phyloP scores from a whole-genome alignment of 208 protist species.

The Leishmania major region DNA sequence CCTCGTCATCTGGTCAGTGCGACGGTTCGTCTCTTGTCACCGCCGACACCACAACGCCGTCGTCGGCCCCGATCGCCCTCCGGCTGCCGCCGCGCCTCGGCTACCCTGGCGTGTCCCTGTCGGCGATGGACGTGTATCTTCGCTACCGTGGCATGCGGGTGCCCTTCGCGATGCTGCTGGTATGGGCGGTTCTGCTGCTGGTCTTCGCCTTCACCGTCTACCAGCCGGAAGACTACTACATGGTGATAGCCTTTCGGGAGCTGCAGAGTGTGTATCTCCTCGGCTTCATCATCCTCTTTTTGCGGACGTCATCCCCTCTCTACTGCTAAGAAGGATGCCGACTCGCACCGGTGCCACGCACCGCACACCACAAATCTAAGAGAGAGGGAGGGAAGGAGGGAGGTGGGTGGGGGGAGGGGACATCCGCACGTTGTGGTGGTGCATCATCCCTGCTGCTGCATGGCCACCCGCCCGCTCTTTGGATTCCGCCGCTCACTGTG shows the following conservation, averaged over 20 bases:
- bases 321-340: slow-evolving; percentile 7
- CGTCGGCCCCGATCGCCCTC: neutral
- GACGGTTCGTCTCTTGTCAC: neutral
- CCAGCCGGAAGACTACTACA: slow-evolving; percentile 62
- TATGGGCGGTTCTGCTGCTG: slow-evolving; percentile 49
- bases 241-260: slow-evolving; percentile 50
- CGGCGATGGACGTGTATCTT: slow-evolving; percentile 47
- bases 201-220: slow-evolving; percentile 42
- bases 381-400: neutral
- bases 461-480: neutral
- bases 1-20: neutral
- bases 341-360: neutral
- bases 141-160: slow-evolving; percentile 56
- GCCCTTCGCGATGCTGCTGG: slow-evolving; percentile 45
- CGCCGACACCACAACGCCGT: neutral
- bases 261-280: slow-evolving; percentile 50
- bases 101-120: slow-evolving; percentile 20
- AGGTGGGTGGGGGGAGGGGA: neutral
- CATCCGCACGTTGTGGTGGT: too few species aligned
- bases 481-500: too few species aligned
- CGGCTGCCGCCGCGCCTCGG: slow-evolving; percentile 11
- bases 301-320: slow-evolving; percentile 32
- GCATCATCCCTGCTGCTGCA: too few species aligned
- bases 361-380: neutral
- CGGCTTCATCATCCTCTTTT: slow-evolving; percentile 53